Evolutionary conservation across 331 rosid genomes (phyloP).

Genomic region (Stylosanthes scabra): DNA sequence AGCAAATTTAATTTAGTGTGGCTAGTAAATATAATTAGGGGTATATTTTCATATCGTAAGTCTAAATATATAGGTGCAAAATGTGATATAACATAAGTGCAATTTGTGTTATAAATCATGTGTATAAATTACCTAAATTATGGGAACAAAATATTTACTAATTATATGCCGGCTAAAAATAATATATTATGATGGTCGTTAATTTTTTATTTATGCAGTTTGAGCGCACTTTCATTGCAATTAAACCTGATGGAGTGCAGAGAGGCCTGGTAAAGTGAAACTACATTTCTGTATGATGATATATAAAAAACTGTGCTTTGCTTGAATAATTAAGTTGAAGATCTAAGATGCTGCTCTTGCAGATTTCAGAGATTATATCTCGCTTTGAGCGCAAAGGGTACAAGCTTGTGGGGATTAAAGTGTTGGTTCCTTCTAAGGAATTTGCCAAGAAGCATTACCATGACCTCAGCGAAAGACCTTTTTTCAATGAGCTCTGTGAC

Average conservation of each 20-base stretch:
- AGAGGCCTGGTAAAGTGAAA: conserved; percentile 85
- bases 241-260: conserved; percentile 98
- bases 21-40: no score
- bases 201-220: conserved; percentile 60
- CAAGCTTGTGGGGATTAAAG: conserved; percentile 91
- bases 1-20: no score
- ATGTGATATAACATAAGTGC: no score
- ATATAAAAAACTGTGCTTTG: neutral
- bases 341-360: conserved; percentile 32
- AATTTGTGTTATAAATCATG: no score
- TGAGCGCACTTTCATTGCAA: conserved; percentile 97
- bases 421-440: conserved; percentile 79
- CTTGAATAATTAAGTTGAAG: neutral
- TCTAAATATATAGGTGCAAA: no score
- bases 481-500: conserved; percentile 86
- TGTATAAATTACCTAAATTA: no score
- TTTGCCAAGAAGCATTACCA: conserved; percentile 91
- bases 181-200: no score
- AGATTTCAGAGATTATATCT: conserved; percentile 93
- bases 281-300: conserved; percentile 8
- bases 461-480: conserved; percentile 89
- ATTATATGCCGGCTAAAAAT: no score
- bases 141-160: no score
- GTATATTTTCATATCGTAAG: no score
- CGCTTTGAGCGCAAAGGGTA: conserved; percentile 91